A percentile compares a stretch with the other conserved stretches of the same genome.
phyloP scores from a whole-genome alignment of 2,329 filamentous ascomycete species.

The Colletotrichum australisinense region DNA sequence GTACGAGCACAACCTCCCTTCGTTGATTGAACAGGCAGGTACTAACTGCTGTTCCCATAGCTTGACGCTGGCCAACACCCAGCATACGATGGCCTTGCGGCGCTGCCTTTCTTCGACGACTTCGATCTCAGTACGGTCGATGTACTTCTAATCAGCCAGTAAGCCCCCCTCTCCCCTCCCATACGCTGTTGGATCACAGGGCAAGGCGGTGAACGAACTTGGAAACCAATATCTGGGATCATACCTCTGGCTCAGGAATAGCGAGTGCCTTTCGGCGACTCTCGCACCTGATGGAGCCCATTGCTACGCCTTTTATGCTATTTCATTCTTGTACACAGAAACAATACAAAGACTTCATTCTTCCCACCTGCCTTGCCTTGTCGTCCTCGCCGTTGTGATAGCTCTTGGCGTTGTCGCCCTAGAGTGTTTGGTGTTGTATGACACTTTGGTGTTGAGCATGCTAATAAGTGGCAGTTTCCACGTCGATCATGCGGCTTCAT shows the following conservation, averaged over 20 bases:
- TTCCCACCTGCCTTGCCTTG: conserved; percentile 35
- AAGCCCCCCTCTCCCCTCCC: conserved; percentile 63
- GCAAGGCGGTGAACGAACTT: conserved; percentile 39
- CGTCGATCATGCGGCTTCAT: conserved; percentile 96
- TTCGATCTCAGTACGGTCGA: conserved; percentile 98
- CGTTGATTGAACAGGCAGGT: neutral
- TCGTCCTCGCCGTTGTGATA: conserved; percentile 32
- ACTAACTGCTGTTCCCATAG: conserved; percentile 54
- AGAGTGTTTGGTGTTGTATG: conserved; percentile 7
- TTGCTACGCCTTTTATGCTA: conserved; percentile 34
- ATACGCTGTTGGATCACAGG: conserved; percentile 38
- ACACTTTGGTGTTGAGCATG: neutral
- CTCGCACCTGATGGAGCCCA: conserved; percentile 28
- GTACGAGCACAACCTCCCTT: conserved; percentile 59
- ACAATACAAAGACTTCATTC: conserved; percentile 37
- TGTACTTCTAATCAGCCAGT: conserved; percentile 98
- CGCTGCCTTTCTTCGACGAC: conserved; percentile 97
- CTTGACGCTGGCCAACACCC: conserved; percentile 98
- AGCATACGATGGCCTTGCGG: conserved; percentile 92
- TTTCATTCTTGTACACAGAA: conserved; percentile 36
- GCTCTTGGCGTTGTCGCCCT: neutral
- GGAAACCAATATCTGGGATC: conserved; percentile 25
- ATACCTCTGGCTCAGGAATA: conserved; percentile 19
- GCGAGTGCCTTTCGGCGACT: conserved; percentile 2
- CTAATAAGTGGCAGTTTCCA: conserved; percentile 79